Base-by-base conservation (phyloP, 106 monocot genomes). In the Narthecium ossifragum region DNA sequence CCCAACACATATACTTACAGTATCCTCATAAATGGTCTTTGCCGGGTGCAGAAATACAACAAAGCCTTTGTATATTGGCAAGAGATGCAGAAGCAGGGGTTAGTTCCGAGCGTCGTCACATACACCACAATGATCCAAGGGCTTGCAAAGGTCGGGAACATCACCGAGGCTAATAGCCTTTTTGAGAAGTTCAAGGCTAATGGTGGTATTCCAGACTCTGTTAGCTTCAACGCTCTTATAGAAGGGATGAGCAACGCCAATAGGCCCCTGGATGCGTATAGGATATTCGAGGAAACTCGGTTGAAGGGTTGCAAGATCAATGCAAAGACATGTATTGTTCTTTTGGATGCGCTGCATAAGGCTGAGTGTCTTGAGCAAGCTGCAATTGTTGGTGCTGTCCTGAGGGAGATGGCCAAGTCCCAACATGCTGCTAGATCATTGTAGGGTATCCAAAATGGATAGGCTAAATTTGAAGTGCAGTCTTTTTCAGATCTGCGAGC, bases 31-130 rank as follows among this genome's bases (percentile, higher is more conserved):
- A 91, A 91, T 62, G 91, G 98, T 27, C 87, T 98, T 64, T 98
- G 98, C 49, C 75, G 73, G 71, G 87, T 80, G 25, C 84, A 88
- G 38, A 98, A 98, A 59, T 98, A 84, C 61, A 98, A 91, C 67
- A 98, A 98, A 71, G 98, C 98, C 20, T 98, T 98, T 56, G 81
- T 91, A 17, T 87, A 88, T 43, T 98, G 90, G 87, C 87, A 91
- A 74, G 91, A 98, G 52, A 91, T 98, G 87, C 84, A 78, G 66
- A 98, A 91, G 54, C 81, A 77, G 38, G 98, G 98, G 2, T 51
- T 98, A 22, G 54, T 67, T 49, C 98, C 98, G 13, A 88, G 65
- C 70, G 76, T 87, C 25, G 79, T 98, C 33, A 87, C 98, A 23
- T 98, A 91, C 61, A 91, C 86, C 14, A 91, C 79, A 49, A 91